Percentiles rank a stretch among this genome's conserved stretches.
These are phyloP conservation scores for Eucalyptus brandiana DNA, from an alignment of 345 rosid genomes.

Conservation along the genomic window DNA sequence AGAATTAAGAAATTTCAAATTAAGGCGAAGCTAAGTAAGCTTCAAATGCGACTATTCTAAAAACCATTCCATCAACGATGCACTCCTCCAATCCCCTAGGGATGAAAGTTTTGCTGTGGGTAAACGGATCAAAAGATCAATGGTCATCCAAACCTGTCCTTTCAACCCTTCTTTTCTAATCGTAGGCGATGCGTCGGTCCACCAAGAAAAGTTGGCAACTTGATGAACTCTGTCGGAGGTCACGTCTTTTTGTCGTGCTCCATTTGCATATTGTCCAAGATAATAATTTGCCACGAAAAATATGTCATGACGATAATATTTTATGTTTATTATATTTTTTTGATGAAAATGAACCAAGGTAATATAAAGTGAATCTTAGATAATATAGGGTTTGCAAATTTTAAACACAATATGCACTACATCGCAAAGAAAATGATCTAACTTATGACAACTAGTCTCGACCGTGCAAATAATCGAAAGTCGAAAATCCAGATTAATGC, in stretches of 20 bases:
- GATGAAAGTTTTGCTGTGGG: neutral
- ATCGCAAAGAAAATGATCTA: neutral
- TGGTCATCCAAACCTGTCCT: neutral
- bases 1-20: neutral
- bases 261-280: rapidly evolving
- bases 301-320: neutral
- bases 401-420: neutral
- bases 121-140: neutral
- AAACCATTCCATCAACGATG: neutral
- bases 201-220: neutral
- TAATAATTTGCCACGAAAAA: neutral
- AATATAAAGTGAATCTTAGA: neutral
- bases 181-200: neutral
- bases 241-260: neutral
- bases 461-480: neutral
- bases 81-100: neutral
- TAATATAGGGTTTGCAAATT: neutral
- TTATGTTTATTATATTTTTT: too few relatives aligned
- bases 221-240: neutral
- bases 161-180: neutral
- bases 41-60: neutral
- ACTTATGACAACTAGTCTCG: neutral
- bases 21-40: neutral
- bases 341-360: neutral
- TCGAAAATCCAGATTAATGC: neutral